These are phyloP conservation scores for Rhizoclosmatium globosum DNA, from an alignment of 192 early-diverging fungal species.

Conservation along the genomic window DNA sequence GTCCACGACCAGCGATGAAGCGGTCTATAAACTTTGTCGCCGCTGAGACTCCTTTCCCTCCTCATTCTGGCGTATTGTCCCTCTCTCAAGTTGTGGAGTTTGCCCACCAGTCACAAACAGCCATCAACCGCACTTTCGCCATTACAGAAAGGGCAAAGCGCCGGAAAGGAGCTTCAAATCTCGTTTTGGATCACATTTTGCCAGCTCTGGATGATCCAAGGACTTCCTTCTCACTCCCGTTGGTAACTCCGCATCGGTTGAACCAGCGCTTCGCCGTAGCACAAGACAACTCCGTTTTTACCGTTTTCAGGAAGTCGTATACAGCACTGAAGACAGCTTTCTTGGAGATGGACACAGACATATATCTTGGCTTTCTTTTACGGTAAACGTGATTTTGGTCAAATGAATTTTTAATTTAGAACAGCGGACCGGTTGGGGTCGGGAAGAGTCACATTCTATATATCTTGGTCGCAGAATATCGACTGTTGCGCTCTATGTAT, in stretches of 20 bases:
- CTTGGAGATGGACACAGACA: background rate
- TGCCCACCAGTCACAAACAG: background rate
- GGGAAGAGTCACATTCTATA: conserved; percentile 34
- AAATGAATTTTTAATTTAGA: background rate
- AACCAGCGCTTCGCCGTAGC: conserved; percentile 3
- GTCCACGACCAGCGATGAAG: background rate
- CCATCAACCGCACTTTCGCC: background rate
- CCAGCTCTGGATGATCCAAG: background rate
- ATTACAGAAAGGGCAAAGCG: background rate
- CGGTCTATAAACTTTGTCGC: background rate
- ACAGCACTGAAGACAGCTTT: conserved; percentile 11
- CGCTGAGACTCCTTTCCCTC: background rate
- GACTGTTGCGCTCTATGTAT: conserved; percentile 3
- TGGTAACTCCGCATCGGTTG: conserved; percentile 26
- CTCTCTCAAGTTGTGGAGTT: background rate
- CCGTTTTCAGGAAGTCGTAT: conserved; percentile 23
- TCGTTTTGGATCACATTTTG: background rate
- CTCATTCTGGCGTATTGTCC: background rate
- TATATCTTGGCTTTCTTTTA: background rate
- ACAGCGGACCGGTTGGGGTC: conserved; percentile 27
- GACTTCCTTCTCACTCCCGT: conserved; percentile 12
- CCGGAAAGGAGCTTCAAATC: background rate
- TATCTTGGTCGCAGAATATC: conserved; percentile 25
- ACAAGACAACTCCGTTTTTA: conserved; percentile 25
- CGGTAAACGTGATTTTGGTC: background rate